Percentiles rank a stretch among this genome's conserved stretches.
Conservation (phyloP, 495 filamentous ascomycete species). For the Tuber umbilicatum region DNA sequence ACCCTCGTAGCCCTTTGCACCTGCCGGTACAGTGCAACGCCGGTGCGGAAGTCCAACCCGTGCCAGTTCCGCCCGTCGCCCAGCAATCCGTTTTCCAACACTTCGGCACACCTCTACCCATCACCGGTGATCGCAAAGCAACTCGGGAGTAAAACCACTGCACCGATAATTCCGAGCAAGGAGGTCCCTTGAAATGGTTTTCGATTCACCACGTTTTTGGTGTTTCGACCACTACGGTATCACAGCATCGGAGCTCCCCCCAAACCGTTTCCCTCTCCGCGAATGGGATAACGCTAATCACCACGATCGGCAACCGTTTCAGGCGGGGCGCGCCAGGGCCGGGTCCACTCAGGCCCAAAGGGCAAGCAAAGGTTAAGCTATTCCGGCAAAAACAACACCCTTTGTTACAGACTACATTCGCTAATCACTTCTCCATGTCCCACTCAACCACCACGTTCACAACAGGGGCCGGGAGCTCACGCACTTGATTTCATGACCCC, state of each 20-base stretch:
- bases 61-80: background rate
- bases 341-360: background rate
- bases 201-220: too few species aligned
- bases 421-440: background rate
- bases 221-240: too few species aligned
- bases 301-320: background rate
- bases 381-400: background rate
- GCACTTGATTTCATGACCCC: background rate
- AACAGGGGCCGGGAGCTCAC: background rate
- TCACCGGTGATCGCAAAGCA: background rate
- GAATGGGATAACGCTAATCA: background rate
- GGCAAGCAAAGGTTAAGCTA: background rate
- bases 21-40: background rate
- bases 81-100: background rate
- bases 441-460: background rate
- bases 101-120: background rate
- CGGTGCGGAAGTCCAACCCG: background rate
- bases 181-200: background rate
- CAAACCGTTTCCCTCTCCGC: background rate
- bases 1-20: background rate
- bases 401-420: background rate
- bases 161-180: background rate
- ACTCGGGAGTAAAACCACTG: background rate
- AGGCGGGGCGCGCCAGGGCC: background rate
- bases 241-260: background rate